Evolutionary conservation across 2,329 filamentous ascomycete genomes (phyloP).

Genomic region (Huntiella abstrusa): DNA sequence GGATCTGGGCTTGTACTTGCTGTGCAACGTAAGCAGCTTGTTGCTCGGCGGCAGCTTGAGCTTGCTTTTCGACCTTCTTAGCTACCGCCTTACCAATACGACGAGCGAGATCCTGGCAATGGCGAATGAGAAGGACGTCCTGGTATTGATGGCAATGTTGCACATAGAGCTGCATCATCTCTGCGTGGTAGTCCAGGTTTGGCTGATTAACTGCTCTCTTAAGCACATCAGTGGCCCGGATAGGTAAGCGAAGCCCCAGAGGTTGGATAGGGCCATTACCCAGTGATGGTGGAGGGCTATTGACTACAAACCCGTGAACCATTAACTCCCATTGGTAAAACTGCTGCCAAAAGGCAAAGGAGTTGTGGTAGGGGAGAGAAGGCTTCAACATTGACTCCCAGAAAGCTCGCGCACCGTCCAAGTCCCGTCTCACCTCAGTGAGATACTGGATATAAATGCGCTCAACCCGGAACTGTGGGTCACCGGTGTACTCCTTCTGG

Average conservation of each 20-base stretch:
- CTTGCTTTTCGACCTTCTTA: slow-evolving; percentile 17
- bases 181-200: slow-evolving; percentile 58
- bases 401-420: slow-evolving; percentile 56
- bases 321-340: slow-evolving; percentile 89
- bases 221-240: slow-evolving; percentile 56
- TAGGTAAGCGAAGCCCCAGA: slow-evolving; percentile 34
- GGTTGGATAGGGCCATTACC: slow-evolving; percentile 22
- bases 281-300: slow-evolving; percentile 28
- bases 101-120: slow-evolving; percentile 54
- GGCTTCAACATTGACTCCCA: slow-evolving; percentile 53
- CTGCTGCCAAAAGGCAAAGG: slow-evolving; percentile 82
- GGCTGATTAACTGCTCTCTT: slow-evolving; percentile 45
- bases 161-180: slow-evolving; percentile 52
- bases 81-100: slow-evolving; percentile 45
- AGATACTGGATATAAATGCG: slow-evolving; percentile 84
- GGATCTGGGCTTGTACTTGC: neutral
- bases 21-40: neutral
- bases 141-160: slow-evolving; percentile 85
- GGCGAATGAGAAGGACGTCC: slow-evolving; percentile 52
- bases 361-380: slow-evolving; percentile 45
- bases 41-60: slow-evolving; percentile 14
- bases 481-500: slow-evolving; percentile 59
- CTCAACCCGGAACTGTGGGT: slow-evolving; percentile 75
- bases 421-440: slow-evolving; percentile 62
- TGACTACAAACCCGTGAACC: slow-evolving; percentile 22